These are phyloP conservation scores for Tolypocladium endophyticum DNA, from an alignment of 2,329 filamentous ascomycete species.

Conservation along the genomic window DNA sequence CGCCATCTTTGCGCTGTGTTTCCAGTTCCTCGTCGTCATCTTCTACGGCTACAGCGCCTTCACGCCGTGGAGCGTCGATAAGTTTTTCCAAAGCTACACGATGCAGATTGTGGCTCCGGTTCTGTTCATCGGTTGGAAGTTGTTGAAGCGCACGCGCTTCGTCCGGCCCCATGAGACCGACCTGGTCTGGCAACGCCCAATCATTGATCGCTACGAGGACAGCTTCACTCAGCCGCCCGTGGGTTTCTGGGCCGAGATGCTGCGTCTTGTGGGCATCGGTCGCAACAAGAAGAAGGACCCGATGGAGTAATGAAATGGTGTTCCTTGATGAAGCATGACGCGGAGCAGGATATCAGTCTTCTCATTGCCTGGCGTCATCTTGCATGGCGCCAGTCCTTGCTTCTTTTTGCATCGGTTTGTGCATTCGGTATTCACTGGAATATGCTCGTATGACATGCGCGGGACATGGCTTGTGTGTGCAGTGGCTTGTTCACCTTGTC, in stretches of 20 bases:
- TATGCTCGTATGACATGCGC: background rate
- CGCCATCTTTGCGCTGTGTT: conserved; percentile 32
- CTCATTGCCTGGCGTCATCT: background rate
- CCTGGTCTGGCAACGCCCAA: conserved; percentile 48
- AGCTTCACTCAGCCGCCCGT: conserved; percentile 35
- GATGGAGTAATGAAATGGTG: conserved; percentile 1
- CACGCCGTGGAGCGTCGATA: conserved; percentile 34
- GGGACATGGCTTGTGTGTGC: background rate
- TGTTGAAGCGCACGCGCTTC: conserved; percentile 47
- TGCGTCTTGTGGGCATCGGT: conserved; percentile 30
- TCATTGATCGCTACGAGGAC: conserved; percentile 47
- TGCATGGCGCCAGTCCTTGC: background rate
- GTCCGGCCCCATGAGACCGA: conserved; percentile 44
- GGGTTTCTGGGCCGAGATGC: conserved; percentile 46
- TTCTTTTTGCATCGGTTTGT: background rate
- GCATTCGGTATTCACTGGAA: background rate
- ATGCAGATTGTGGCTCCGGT: conserved; percentile 44
- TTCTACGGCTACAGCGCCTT: conserved; percentile 48
- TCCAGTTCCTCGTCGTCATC: conserved; percentile 32
- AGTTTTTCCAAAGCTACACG: conserved; percentile 43
- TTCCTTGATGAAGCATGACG: background rate
- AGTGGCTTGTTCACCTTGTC: background rate
- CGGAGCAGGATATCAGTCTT: background rate
- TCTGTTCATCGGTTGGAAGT: conserved; percentile 51
- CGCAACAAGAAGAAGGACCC: conserved; percentile 11